phyloP scores from a whole-genome alignment of 306 rosid species.

The Herpetospermum pedunculosum region DNA sequence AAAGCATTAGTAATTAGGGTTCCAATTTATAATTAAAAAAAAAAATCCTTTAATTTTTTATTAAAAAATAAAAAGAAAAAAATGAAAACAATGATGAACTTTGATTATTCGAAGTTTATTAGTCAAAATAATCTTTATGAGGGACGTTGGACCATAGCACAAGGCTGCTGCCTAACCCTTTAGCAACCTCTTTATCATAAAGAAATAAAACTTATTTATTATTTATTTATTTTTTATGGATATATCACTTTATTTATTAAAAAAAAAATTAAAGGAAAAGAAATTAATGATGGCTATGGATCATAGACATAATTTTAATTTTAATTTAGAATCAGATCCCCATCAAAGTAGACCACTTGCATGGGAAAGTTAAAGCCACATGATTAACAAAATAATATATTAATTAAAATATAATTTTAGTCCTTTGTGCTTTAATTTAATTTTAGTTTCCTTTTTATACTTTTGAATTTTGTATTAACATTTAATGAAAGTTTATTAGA shows the following conservation, averaged over 20 bases:
- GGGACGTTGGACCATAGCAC: not conserved
- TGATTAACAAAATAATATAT: not conserved
- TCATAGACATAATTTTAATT: not conserved
- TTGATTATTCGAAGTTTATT: not conserved
- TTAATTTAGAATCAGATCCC: not conserved
- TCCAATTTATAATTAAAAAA: not conserved
- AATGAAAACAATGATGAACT: not conserved
- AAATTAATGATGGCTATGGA: not conserved
- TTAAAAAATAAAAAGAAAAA: not conserved
- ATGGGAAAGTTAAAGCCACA: not conserved
- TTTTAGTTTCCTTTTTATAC: not conserved
- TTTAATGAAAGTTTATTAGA: too few relatives aligned
- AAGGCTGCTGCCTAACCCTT: not conserved
- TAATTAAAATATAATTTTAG: not conserved
- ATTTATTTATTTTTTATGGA: not conserved
- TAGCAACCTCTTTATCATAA: not conserved
- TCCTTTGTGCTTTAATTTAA: not conserved
- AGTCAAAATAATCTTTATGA: not conserved
- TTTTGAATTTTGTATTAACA: too few relatives aligned
- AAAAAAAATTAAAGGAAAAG: not conserved
- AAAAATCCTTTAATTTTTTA: not conserved
- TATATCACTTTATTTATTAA: not conserved
- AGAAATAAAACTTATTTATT: not conserved
- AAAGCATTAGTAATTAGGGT: not conserved
- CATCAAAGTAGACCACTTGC: not conserved